These are phyloP conservation scores for Colletotrichum euphorbiae DNA, from an alignment of 2,329 filamentous ascomycete genomes.

Conservation along the genomic window DNA sequence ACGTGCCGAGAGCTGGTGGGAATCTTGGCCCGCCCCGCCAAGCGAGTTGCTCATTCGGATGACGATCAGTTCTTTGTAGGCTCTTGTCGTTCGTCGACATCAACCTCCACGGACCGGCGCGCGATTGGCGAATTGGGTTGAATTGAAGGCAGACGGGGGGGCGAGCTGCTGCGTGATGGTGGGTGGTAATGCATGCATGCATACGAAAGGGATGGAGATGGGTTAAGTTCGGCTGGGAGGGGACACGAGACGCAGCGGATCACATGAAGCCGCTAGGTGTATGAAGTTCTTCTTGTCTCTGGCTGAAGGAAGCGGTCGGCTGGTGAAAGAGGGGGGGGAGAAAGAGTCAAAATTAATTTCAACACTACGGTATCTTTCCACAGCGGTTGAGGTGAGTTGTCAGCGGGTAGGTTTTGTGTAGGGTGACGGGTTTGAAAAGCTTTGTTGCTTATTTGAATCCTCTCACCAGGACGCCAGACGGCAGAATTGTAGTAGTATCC, in stretches of 20 bases:
- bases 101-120: neutral
- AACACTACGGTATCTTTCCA: too few species aligned
- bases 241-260: constrained; percentile 29
- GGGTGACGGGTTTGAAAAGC: too few species aligned
- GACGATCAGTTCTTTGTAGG: constrained; percentile 21
- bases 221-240: neutral
- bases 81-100: constrained; percentile 20
- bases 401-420: too few species aligned
- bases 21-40: constrained; percentile 10
- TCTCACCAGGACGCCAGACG: too few species aligned
- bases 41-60: constrained; percentile 23
- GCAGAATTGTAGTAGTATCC: too few species aligned
- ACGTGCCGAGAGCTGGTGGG: constrained; percentile 2
- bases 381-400: too few species aligned
- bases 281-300: neutral
- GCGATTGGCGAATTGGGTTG: constrained; percentile 33
- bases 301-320: too few species aligned
- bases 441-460: too few species aligned
- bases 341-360: too few species aligned
- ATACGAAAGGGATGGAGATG: constrained; percentile 24
- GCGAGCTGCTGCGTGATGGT: neutral
- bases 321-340: too few species aligned
- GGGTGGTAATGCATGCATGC: constrained; percentile 35
- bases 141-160: neutral
- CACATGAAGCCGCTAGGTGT: constrained; percentile 26